Evolutionary conservation across 371 early-diverging fungal genomes (phyloP).

Genomic region (Mucor circinelloides): DNA sequence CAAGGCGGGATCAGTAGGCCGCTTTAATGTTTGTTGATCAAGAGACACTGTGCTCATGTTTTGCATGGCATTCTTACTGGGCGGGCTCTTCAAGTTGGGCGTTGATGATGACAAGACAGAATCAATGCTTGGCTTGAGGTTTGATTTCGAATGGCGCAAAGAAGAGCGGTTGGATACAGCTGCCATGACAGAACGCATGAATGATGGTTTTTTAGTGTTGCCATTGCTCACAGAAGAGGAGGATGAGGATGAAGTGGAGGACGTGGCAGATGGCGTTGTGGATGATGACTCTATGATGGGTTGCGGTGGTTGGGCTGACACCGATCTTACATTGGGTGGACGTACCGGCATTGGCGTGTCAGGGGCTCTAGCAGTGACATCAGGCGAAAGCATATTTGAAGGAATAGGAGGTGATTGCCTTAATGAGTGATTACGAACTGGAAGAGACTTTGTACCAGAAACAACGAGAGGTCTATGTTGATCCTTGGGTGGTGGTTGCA

Average conservation of each 20-base stretch:
- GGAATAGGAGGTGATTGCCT: constrained; percentile 14
- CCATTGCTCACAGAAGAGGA: neutral
- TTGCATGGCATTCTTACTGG: neutral
- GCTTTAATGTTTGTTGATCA: constrained; percentile 5
- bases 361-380: constrained; percentile 2
- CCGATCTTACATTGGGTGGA: neutral
- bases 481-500: neutral
- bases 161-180: constrained; percentile 3
- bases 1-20: neutral
- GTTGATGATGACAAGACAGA: neutral
- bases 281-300: neutral
- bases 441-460: constrained; percentile 6
- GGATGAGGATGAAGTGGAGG: neutral
- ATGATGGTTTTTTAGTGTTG: constrained; percentile 9
- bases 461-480: neutral
- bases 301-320: constrained; percentile 9
- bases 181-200: constrained; percentile 18
- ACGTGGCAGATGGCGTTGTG: neutral
- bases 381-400: constrained; percentile 8
- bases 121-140: neutral
- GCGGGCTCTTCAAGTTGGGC: neutral
- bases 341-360: neutral
- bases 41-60: constrained; percentile 11
- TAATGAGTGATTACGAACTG: constrained; percentile 10
- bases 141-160: constrained; percentile 1